Base-by-base conservation (phyloP, 2,329 filamentous ascomycete genomes). In the Penicillium sp. region DNA sequence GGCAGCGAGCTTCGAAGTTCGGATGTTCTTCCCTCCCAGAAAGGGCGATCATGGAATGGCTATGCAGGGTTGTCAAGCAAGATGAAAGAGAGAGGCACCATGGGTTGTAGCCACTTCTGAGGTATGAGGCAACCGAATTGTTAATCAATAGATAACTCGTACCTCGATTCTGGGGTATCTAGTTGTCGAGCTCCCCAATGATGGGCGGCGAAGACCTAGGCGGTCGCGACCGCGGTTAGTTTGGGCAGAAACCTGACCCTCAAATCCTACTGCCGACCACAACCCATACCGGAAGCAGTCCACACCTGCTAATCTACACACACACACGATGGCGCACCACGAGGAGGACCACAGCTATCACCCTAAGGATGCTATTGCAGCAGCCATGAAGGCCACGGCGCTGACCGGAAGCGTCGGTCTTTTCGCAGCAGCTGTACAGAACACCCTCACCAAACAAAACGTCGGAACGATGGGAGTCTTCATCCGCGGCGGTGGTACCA, bases 391-490 rank as follows among this genome's bases (percentile, higher is more conserved):
- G 68, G 82, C 83, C 54, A 81, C 80, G 34, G 64, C 84, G 56
- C 72, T 89, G 62, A 84, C 85, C 53, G 83, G 83, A 64, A 75
- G 76, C 52, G 80, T 80, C 52, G 90, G 90, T 62, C 74, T 87
- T 66, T 79, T 89, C 71, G 69, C 87, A 53, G 86, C 89, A 42
- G 85, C 87, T 47, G 79, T 95, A 58, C 88, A 91, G 76, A 97
- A 95, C 77, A 89, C 90, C 51, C 80, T 96, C 61, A 80, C 85
- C 47, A 90, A 84, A 76, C 80, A 82, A 68, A 95, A 95, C 71
- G 77, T 93, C 58, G 89, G 90, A 62, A 80, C 84, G 54, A 82
- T 86, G 76, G 87, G 88, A 59, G 80, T 95, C 64, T 84, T 97
- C 68, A 88, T 88, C 39, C 82, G 83, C 64, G 86, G 84, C 49